Base-by-base conservation (phyloP, 179 eudicot genomes). In the Nepenthes alata region DNA sequence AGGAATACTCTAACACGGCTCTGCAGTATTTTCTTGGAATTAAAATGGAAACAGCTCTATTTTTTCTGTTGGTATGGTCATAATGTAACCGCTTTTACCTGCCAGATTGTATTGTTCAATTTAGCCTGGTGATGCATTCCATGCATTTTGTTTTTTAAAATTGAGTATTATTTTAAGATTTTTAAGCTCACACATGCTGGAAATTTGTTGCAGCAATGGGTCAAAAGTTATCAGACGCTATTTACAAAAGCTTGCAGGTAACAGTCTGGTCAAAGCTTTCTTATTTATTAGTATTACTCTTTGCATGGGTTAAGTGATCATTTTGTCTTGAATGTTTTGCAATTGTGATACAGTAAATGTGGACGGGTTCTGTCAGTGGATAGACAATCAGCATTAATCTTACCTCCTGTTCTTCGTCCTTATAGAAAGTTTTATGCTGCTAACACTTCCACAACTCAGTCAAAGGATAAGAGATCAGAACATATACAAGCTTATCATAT, bases 331-430 rank as follows among this genome's bases (percentile, higher is more conserved):
- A 63, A 11, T 38, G 35, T 13, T 38, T 64, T 54, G 13, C n/a
- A 0, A 37, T 54, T 71, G 47, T 70, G 77, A 53, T 74, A 70
- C 90, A 89, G 98, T 72, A 93, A 87, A 74, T 93, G 98, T 78
- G 79, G 83, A 14, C 79, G 85, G 41, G 70, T 87, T 59, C 68
- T 89, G 49, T 72, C 88, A 61, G 81, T 89, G 87, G 97, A 89
- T 75, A 87, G 73, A 74, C 88, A 93, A 62, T 80, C 81, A 50
- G 81, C 80, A 55, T 39, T 82, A 45, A 35, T 89, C 52, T 71
- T 93, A 71, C 98, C 98, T 70, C 95, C 98, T 11, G 85, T 89
- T 64, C 78, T 76, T 60, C 90, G 95, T 38, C 81, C 93, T 58
- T 93, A 81, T 67, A 73, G 75, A 35, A 70, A 77, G 53, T 77